Evolutionary conservation across 495 filamentous ascomycete genomes (phyloP).

Genomic region (Penicillium cataractarum): DNA sequence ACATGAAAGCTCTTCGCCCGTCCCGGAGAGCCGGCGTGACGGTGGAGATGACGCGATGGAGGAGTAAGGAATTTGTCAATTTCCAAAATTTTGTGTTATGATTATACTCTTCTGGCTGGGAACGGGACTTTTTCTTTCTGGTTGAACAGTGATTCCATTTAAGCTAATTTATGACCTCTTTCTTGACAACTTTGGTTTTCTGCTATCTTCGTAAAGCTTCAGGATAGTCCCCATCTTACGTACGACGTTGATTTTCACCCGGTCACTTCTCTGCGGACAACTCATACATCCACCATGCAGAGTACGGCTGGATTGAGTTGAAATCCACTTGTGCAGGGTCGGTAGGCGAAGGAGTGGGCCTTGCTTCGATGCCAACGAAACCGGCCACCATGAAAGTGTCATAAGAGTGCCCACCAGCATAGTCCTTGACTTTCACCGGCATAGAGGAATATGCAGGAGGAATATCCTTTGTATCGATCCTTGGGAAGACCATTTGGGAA

Average conservation of each 20-base stretch:
- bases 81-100: conserved; percentile 12
- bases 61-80: conserved; percentile 25
- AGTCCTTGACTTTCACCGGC: neutral
- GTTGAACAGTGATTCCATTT: neutral
- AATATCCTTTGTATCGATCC: neutral
- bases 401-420: neutral
- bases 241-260: neutral
- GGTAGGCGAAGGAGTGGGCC: neutral
- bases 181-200: neutral
- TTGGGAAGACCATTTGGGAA: neutral
- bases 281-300: conserved; percentile 1
- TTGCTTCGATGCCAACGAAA: neutral
- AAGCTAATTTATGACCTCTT: neutral
- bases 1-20: conserved; percentile 43
- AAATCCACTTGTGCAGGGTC: neutral
- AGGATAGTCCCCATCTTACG: neutral
- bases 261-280: neutral
- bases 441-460: neutral
- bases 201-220: neutral
- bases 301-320: neutral
- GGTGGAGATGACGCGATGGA: conserved; percentile 40
- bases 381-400: neutral
- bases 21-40: conserved; percentile 24
- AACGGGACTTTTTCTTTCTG: neutral
- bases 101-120: conserved; percentile 10